These are phyloP conservation scores for Neocallimastix lanati DNA, from an alignment of 192 early-diverging fungal species.

Conservation along the genomic window DNA sequence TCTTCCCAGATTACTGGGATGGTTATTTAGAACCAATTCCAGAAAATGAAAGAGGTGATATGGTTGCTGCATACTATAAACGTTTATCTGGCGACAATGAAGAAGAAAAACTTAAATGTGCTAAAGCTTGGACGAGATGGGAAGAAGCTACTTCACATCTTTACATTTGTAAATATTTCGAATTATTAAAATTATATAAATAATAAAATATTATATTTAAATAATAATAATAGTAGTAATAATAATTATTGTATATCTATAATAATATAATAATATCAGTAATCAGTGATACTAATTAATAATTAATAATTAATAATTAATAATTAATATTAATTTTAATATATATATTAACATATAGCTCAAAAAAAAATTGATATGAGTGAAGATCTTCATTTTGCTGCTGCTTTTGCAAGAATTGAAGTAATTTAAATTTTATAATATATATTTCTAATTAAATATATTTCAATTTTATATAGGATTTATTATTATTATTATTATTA, in stretches of 20 bases:
- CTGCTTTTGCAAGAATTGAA: constrained; percentile 54
- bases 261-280: too few species aligned
- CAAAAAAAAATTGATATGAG: constrained; percentile 32
- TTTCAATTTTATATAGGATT: neutral
- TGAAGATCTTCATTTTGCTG: constrained; percentile 31
- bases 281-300: too few species aligned
- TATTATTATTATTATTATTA: too few species aligned
- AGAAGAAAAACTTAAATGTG: constrained; percentile 22
- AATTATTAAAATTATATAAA: constrained; percentile 36
- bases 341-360: constrained; percentile 3
- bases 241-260: neutral
- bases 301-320: too few species aligned
- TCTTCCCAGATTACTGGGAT: constrained; percentile 46
- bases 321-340: too few species aligned
- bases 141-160: constrained; percentile 2
- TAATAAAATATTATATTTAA: neutral
- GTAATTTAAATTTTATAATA: constrained; percentile 19
- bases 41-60: constrained; percentile 32
- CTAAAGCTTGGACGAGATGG: constrained; percentile 23
- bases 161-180: constrained; percentile 2
- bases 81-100: constrained; percentile 31
- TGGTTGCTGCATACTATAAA: constrained; percentile 45
- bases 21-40: constrained; percentile 38
- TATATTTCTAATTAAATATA: neutral
- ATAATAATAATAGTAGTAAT: neutral